These are phyloP conservation scores for Botrytis byssoidea DNA, from an alignment of 2,329 filamentous ascomycete genomes.

Conservation along the genomic window DNA sequence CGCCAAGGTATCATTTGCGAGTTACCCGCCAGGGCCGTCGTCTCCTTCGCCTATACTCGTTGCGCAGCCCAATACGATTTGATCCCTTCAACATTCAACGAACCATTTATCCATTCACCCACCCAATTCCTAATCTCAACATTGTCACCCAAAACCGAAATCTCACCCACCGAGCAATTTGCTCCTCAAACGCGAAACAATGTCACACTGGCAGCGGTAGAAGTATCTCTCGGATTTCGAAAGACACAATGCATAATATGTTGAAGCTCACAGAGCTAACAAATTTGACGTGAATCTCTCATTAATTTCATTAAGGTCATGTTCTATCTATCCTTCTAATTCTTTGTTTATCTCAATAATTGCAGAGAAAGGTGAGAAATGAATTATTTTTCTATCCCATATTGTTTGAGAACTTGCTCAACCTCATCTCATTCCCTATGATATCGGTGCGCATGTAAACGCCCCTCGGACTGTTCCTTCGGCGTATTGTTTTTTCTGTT, in stretches of 20 bases:
- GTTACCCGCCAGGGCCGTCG: too few species aligned
- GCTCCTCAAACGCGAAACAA: not conserved
- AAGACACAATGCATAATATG: not conserved
- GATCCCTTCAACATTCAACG: not conserved
- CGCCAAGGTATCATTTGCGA: not conserved
- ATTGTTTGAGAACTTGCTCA: not conserved
- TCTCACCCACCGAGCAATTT: not conserved
- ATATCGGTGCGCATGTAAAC: slow-evolving; percentile 18
- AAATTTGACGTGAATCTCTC: not conserved
- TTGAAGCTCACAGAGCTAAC: not conserved
- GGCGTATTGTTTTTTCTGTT: slow-evolving; percentile 13
- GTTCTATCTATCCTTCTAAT: not conserved
- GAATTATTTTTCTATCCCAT: not conserved
- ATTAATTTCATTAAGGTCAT: not conserved
- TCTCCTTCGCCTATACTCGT: not conserved
- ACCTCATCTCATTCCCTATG: not conserved
- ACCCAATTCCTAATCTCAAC: not conserved
- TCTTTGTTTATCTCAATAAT: not conserved
- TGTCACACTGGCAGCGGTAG: not conserved
- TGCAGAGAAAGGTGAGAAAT: not conserved
- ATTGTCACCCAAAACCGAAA: not conserved
- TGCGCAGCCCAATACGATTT: not conserved
- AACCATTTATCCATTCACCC: not conserved
- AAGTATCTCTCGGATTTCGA: not conserved
- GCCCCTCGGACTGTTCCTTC: slow-evolving; percentile 12